These are phyloP conservation scores for Cyanidium caldarium DNA, from an alignment of 23 red algal genomes.

Conservation along the genomic window DNA sequence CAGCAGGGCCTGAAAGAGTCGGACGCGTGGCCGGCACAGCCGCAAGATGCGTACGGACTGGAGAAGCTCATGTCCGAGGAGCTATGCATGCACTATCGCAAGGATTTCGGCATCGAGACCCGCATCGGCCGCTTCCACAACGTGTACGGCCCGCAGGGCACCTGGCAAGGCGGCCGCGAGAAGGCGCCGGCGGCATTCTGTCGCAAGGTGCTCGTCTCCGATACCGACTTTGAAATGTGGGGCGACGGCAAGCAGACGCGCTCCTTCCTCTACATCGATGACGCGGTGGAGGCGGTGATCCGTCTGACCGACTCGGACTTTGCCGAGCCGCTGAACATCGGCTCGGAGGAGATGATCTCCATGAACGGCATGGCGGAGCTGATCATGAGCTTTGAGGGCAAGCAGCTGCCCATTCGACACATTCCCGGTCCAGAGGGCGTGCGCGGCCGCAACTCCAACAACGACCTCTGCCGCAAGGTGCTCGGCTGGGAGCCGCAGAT, in stretches of 20 bases:
- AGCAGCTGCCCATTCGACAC: slow-evolving; percentile 91
- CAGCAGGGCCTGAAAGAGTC: slow-evolving; percentile 97
- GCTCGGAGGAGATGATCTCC: slow-evolving; percentile 98
- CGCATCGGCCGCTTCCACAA: slow-evolving; percentile 98
- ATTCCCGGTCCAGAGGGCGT: slow-evolving; percentile 98
- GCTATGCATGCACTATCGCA: slow-evolving; percentile 90
- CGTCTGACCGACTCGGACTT: slow-evolving; percentile 99
- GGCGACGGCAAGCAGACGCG: slow-evolving; percentile 99
- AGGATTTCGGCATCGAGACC: slow-evolving; percentile 96
- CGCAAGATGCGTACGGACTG: slow-evolving; percentile 97
- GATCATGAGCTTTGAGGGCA: slow-evolving; percentile 77
- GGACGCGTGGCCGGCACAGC: slow-evolving; percentile 96
- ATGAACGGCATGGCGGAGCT: slow-evolving; percentile 99
- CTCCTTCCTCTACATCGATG: slow-evolving; percentile 98
- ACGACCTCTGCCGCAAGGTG: slow-evolving; percentile 88
- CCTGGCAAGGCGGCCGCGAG: slow-evolving; percentile 98
- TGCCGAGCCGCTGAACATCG: slow-evolving; percentile 90
- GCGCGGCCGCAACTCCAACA: slow-evolving; percentile 90
- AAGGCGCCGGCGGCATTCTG: slow-evolving; percentile 99
- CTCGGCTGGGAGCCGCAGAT: slow-evolving; percentile 89
- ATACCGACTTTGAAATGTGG: slow-evolving; percentile 99
- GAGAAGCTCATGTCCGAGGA: slow-evolving; percentile 99
- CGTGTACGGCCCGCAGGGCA: slow-evolving; percentile 97
- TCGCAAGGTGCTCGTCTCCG: slow-evolving; percentile 76
- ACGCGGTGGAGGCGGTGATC: slow-evolving; percentile 97